A percentile compares a stretch with the other conserved stretches of the same genome.
Conservation (phyloP, 1,284 basidiomycete genomes). For the Schizopora paradoxa region DNA sequence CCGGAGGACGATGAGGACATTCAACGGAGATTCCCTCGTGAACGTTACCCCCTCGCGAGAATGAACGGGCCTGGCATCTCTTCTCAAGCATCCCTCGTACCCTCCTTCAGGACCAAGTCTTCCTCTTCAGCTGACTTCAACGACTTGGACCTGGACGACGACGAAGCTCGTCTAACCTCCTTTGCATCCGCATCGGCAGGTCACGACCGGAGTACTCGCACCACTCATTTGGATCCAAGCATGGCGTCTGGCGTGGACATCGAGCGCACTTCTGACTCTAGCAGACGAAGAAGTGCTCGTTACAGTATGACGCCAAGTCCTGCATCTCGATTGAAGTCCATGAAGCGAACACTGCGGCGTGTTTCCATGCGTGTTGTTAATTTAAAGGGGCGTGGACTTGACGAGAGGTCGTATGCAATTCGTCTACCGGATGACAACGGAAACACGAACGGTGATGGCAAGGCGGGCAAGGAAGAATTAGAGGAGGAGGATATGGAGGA, state of each 20-base stretch:
- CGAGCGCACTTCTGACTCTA: slow-evolving; percentile 10
- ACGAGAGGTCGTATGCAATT: slow-evolving; percentile 40
- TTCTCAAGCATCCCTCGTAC: slow-evolving; percentile 14
- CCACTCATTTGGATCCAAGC: background rate
- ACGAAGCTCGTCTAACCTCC: slow-evolving; percentile 48
- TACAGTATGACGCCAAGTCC: slow-evolving; percentile 30
- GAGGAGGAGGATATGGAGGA: slow-evolving; percentile 25
- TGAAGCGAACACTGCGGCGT: slow-evolving; percentile 58
- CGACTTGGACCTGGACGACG: slow-evolving; percentile 39
- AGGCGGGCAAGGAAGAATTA: slow-evolving; percentile 26
- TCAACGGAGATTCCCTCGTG: slow-evolving; percentile 1
- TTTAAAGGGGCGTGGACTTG: slow-evolving; percentile 58
- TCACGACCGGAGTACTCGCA: slow-evolving; percentile 12
- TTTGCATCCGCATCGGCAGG: slow-evolving; percentile 38
- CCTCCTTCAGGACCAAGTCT: slow-evolving; percentile 28
- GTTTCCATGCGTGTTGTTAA: slow-evolving; percentile 83
- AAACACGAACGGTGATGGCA: slow-evolving; percentile 28
- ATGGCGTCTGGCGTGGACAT: slow-evolving; percentile 6
- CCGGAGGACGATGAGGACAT: slow-evolving; percentile 14
- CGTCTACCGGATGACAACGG: slow-evolving; percentile 47
- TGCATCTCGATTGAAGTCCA: slow-evolving; percentile 37
- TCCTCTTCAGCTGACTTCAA: slow-evolving; percentile 22
- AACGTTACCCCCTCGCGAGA: background rate
- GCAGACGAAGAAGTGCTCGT: slow-evolving; percentile 46
- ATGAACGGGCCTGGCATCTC: slow-evolving; percentile 3